Evolutionary conservation across 2,329 filamentous ascomycete species (phyloP), one percentile per base, ranked within the genome.

Genomic region (Sordariomycetes sp.): DNA sequence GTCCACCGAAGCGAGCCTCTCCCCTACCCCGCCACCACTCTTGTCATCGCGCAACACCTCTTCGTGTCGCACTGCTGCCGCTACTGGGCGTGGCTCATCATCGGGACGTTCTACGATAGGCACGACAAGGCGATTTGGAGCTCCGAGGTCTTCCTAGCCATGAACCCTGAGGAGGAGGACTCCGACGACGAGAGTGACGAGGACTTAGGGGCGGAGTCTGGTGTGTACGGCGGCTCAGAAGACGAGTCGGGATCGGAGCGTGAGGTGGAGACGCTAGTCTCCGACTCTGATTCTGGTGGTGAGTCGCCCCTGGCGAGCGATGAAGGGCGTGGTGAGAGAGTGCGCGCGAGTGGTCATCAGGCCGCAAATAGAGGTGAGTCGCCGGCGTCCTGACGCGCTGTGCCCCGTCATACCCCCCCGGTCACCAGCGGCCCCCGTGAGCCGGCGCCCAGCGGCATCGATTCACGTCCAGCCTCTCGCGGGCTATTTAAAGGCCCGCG

Each of bases 31-130:
- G 78, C 78, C 14, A 72, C 70, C 2, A 76, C 74, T 60, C 69
- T 79, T 32, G 62, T 75, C 61, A 69, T 79, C 55, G 76, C 72
- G 20, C 76, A 78, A 62, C 68, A 73, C 58, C 63, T 76, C 52
- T 63, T 71, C 55, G 60, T 66, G 10, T 69, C 67, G 18, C 66
- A 64, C 2, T 65, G 68, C 25, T 64, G 66, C 3, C 67, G 65
- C 0, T 70, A 64, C 59, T 79, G 75, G 74, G 76, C 73, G 18
- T 78, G 72, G 71, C 69, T 80, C 53, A 68, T 78, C 24, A 68
- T 77, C 16, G 77, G 71, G 0, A 72, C 72, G 1, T 80, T 79
- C 57, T 78, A 76, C 65, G 75, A 80, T 67, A 58, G 61, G 1
- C 58, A 71, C 11, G 70, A 72, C 50, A 67, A 65, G 37, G 64